These are phyloP conservation scores for Apiospora aurea DNA, from an alignment of 2,329 filamentous ascomycete species.

Conservation along the genomic window DNA sequence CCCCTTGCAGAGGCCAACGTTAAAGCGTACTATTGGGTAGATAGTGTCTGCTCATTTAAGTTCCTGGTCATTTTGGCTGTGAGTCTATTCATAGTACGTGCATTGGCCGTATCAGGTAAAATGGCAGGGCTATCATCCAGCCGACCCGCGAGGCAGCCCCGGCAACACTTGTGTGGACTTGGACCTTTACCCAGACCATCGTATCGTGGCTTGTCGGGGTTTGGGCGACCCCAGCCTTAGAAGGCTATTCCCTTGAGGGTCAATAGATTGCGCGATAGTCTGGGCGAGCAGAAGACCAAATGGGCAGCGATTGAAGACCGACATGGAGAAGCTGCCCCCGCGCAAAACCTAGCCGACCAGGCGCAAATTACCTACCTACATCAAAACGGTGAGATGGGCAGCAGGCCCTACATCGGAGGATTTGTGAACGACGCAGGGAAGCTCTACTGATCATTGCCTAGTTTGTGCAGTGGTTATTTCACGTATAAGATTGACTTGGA, in stretches of 20 bases:
- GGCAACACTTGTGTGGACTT: not conserved
- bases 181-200: too few species aligned
- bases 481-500: not conserved
- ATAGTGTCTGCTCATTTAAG: not conserved
- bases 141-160: not conserved
- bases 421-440: not conserved
- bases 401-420: not conserved
- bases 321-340: too few species aligned
- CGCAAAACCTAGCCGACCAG: too few species aligned
- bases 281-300: not conserved
- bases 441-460: not conserved
- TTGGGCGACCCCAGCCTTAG: too few species aligned
- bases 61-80: not conserved
- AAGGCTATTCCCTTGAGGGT: not conserved
- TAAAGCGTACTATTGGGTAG: not conserved
- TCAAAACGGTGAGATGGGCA: not conserved
- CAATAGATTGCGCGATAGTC: not conserved
- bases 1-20: not conserved
- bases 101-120: not conserved
- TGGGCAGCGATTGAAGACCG: not conserved
- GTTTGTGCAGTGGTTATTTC: not conserved
- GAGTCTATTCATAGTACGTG: not conserved
- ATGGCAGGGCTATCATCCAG: not conserved
- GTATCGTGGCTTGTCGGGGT: too few species aligned
- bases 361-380: not conserved